Conservation (phyloP, 2,329 filamentous ascomycete genomes). For the Pseudohalonectria lignicola region DNA sequence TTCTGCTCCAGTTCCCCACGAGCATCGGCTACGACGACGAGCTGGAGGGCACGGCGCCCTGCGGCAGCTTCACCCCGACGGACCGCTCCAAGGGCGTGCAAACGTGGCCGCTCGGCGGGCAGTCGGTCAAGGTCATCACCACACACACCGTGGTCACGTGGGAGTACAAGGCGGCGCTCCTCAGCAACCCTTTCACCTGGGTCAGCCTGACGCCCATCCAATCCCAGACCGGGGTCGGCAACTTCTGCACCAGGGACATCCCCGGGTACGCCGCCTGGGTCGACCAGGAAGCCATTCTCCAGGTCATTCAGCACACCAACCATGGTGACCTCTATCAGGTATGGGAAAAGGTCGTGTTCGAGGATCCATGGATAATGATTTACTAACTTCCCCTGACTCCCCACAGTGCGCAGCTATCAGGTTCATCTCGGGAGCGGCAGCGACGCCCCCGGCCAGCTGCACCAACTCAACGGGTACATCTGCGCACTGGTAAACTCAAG, state of each 20-base stretch:
- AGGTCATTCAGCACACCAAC: constrained; percentile 2
- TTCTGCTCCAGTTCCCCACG: neutral
- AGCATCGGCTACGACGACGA: neutral
- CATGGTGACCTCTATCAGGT: constrained; percentile 5
- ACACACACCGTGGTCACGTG: neutral
- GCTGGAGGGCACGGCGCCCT: neutral
- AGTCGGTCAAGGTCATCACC: neutral
- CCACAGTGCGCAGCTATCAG: constrained; percentile 6
- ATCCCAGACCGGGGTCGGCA: neutral
- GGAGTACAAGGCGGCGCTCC: neutral
- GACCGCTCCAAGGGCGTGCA: neutral
- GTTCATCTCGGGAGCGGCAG: constrained; percentile 3
- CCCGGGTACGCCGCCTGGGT: neutral
- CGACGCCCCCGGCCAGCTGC: constrained; percentile 1
- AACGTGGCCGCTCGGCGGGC: neutral
- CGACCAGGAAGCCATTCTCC: neutral
- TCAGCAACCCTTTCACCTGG: neutral
- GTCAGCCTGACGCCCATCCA: neutral
- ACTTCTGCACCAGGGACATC: neutral
- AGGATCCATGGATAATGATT: no score
- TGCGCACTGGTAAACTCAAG: neutral
- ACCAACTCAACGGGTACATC: constrained; percentile 1
- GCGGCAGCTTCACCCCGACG: neutral
- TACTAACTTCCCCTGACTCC: no score
- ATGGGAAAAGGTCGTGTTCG: no score